Evolutionary conservation across 2,329 filamentous ascomycete species (phyloP).

Genomic region (Aotearoamyces nothofagi): DNA sequence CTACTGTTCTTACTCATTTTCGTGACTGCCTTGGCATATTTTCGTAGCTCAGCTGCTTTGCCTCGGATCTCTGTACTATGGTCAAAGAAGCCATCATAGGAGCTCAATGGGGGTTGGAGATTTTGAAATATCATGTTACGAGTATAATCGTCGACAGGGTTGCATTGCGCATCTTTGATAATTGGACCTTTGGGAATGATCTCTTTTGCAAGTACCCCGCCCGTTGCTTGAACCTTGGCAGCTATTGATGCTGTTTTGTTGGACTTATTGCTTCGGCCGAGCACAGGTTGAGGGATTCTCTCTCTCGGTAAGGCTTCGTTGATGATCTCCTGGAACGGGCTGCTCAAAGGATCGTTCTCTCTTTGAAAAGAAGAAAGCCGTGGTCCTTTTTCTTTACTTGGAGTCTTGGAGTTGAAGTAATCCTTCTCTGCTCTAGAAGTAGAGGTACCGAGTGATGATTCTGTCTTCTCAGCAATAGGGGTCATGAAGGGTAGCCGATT

Average conservation of each 20-base stretch:
- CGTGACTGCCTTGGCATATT: slow-evolving; percentile 49
- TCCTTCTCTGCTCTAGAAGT: slow-evolving; percentile 40
- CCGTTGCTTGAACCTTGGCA: slow-evolving; percentile 18
- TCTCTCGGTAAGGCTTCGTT: slow-evolving; percentile 32
- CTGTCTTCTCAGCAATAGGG: slow-evolving; percentile 89
- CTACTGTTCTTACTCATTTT: slow-evolving; percentile 24
- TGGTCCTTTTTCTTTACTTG: slow-evolving; percentile 36
- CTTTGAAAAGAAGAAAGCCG: slow-evolving; percentile 12
- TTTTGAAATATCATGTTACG: slow-evolving; percentile 61
- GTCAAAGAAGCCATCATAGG: slow-evolving; percentile 70
- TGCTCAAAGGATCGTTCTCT: slow-evolving; percentile 34
- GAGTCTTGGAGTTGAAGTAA: slow-evolving; percentile 58
- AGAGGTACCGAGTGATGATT: slow-evolving; percentile 59
- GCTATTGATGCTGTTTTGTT: slow-evolving; percentile 19
- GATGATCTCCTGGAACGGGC: slow-evolving; percentile 54
- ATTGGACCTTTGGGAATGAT: slow-evolving; percentile 49
- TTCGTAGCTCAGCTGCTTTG: slow-evolving; percentile 62
- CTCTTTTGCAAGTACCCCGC: slow-evolving; percentile 21
- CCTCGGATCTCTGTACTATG: slow-evolving; percentile 48
- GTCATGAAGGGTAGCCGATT: slow-evolving; percentile 97
- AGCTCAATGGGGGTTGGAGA: slow-evolving; percentile 55
- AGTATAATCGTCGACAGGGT: slow-evolving; percentile 69
- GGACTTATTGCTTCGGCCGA: slow-evolving; percentile 30
- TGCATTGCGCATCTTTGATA: slow-evolving; percentile 72
- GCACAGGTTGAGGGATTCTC: slow-evolving; percentile 35